phyloP scores from a whole-genome alignment of 202 grass and related monocot genomes.

The Saccharum hybrid region DNA sequence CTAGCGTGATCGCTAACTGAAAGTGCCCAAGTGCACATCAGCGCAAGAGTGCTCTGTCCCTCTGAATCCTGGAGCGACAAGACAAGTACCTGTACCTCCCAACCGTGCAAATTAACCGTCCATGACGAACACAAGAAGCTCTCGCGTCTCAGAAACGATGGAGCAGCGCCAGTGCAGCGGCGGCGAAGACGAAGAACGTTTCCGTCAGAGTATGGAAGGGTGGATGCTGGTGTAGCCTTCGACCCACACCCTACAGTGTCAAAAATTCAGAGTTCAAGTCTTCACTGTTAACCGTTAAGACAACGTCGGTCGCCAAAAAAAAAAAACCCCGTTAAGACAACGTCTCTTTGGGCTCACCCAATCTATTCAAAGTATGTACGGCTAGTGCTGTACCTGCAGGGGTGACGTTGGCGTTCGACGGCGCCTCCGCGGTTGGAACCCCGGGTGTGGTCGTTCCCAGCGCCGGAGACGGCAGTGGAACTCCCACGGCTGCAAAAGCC shows the following conservation, averaged over 20 bases:
- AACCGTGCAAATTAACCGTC: background rate
- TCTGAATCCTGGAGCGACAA: no score
- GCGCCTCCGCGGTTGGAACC: background rate
- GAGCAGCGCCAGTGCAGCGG: slow-evolving; percentile 26
- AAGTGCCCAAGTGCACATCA: no score
- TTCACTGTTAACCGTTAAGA: background rate
- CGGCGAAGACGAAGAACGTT: slow-evolving; percentile 6
- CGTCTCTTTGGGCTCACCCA: background rate
- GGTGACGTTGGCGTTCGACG: slow-evolving; percentile 29
- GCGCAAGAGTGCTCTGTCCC: background rate
- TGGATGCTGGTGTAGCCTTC: slow-evolving; percentile 50
- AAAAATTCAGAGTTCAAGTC: background rate
- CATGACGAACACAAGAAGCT: background rate
- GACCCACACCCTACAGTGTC: slow-evolving; percentile 53
- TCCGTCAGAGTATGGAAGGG: slow-evolving; percentile 11
- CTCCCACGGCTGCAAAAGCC: slow-evolving; percentile 30
- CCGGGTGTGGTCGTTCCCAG: slow-evolving; percentile 17
- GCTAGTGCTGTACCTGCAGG: slow-evolving; percentile 24
- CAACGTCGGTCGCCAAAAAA: no score
- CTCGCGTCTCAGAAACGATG: background rate
- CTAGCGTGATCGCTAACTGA: no score
- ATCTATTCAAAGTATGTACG: background rate
- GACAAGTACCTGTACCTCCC: background rate
- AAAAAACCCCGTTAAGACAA: no score
- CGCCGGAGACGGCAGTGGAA: slow-evolving; percentile 27